A percentile compares a stretch with the other conserved stretches of the same genome.
phyloP scores from a whole-genome alignment of 768 basidiomycete genomes.

The Stropharia rugosoannulata region DNA sequence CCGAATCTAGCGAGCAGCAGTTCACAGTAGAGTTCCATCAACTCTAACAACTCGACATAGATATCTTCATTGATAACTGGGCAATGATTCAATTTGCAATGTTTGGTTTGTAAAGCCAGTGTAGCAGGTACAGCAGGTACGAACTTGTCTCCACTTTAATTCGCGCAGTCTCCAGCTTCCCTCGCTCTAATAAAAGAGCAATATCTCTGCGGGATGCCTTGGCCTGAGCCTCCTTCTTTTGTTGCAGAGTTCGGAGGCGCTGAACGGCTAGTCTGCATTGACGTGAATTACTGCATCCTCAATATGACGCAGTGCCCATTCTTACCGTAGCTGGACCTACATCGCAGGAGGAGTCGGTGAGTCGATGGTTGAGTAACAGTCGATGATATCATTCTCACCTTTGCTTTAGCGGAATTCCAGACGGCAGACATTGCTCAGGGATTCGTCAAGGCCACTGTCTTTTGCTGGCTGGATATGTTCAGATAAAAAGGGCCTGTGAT shows the following conservation, averaged over 20 bases:
- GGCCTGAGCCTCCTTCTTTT: constrained; percentile 88
- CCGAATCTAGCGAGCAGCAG: constrained; percentile 91
- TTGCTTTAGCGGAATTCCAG: constrained; percentile 31
- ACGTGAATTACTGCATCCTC: not conserved
- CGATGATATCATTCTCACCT: constrained; percentile 21
- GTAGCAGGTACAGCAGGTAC: constrained; percentile 27
- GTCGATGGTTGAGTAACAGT: not conserved
- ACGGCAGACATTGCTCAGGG: constrained; percentile 13
- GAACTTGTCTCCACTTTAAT: constrained; percentile 83
- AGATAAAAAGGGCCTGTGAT: no score
- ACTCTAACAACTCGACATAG: constrained; percentile 83
- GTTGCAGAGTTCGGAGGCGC: constrained; percentile 79
- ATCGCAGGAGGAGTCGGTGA: not conserved
- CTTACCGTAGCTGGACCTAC: constrained; percentile 47
- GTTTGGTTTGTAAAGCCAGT: constrained; percentile 1
- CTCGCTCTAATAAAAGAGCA: constrained; percentile 73
- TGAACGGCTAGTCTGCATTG: constrained; percentile 74
- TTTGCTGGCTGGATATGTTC: not conserved
- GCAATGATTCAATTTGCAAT: not conserved
- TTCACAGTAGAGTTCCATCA: constrained; percentile 94
- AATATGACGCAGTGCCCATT: not conserved
- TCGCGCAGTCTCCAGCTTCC: constrained; percentile 81
- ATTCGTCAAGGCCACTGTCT: not conserved
- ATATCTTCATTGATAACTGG: constrained; percentile 84
- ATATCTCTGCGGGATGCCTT: constrained; percentile 75